Evolutionary conservation across 331 rosid genomes (phyloP).

Genomic region (Telfairia occidentalis): DNA sequence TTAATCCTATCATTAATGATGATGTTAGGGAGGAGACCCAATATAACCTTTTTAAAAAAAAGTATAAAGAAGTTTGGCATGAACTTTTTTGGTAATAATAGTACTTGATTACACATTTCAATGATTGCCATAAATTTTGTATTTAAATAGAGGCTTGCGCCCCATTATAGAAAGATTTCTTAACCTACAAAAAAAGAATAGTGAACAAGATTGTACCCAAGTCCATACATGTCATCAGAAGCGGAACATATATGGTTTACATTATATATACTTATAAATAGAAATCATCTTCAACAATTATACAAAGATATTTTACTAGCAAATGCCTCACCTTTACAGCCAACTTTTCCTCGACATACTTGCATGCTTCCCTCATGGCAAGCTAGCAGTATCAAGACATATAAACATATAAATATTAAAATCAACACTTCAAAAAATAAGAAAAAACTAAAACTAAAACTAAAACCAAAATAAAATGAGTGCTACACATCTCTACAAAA

Average conservation of each 20-base stretch:
- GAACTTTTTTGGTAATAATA: background rate
- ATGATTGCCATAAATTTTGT: background rate
- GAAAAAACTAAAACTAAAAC: background rate
- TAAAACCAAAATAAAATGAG: background rate
- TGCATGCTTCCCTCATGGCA: conserved; percentile 99
- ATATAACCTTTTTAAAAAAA: background rate
- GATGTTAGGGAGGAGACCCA: background rate
- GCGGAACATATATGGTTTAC: background rate
- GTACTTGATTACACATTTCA: background rate
- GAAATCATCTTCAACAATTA: background rate
- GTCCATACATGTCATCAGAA: background rate
- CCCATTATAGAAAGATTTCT: background rate
- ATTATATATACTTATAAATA: background rate
- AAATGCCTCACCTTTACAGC: conserved; percentile 57
- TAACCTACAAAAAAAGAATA: background rate
- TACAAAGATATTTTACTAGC: background rate
- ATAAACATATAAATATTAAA: background rate
- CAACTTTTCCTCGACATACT: conserved; percentile 70
- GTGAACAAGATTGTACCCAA: background rate
- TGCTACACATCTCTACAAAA: background rate
- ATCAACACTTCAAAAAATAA: background rate
- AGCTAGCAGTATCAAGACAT: conserved; percentile 36
- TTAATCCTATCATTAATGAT: background rate
- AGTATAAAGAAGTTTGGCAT: background rate
- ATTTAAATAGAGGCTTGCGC: background rate